A percentile compares a stretch with the other conserved stretches of the same genome.
Conservation (phyloP, 108 stramenopile species). For the Cyclostephanos invisitatus region DNA sequence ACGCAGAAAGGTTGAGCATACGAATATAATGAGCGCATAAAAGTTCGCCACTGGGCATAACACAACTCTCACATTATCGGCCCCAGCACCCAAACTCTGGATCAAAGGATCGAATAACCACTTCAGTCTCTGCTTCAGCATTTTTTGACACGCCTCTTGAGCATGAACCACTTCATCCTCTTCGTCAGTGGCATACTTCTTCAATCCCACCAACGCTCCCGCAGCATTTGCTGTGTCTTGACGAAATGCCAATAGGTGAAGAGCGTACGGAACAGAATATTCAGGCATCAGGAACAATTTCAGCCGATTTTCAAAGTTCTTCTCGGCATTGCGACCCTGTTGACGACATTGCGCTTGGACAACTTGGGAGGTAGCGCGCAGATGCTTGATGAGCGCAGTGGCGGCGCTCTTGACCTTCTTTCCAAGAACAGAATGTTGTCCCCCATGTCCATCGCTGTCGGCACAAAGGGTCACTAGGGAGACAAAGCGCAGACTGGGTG, state of each 20-base stretch:
- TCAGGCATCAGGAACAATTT: constrained; percentile 86
- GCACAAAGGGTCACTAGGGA: constrained; percentile 67
- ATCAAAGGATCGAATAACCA: constrained; percentile 85
- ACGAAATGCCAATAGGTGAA: constrained; percentile 78
- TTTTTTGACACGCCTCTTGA: constrained; percentile 48
- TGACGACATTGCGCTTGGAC: constrained; percentile 62
- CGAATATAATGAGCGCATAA: not conserved
- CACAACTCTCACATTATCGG: constrained; percentile 59
- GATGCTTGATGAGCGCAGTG: constrained; percentile 46
- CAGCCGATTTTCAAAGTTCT: constrained; percentile 62
- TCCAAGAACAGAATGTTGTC: constrained; percentile 60
- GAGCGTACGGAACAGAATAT: constrained; percentile 76
- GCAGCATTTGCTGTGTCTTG: constrained; percentile 66
- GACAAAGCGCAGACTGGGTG: constrained; percentile 76
- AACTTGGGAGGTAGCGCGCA: constrained; percentile 66
- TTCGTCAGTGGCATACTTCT: constrained; percentile 36
- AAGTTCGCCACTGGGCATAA: not conserved
- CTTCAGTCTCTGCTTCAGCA: constrained; percentile 78
- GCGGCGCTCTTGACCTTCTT: constrained; percentile 62
- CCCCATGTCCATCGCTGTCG: constrained; percentile 65
- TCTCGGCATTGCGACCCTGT: constrained; percentile 63
- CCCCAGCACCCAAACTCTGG: constrained; percentile 74
- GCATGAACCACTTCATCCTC: constrained; percentile 15
- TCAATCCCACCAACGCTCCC: constrained; percentile 31
- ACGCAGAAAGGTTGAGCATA: not conserved